Evolutionary conservation across 2,329 filamentous ascomycete species (phyloP).

Genomic region (Epicoccum nigrum): DNA sequence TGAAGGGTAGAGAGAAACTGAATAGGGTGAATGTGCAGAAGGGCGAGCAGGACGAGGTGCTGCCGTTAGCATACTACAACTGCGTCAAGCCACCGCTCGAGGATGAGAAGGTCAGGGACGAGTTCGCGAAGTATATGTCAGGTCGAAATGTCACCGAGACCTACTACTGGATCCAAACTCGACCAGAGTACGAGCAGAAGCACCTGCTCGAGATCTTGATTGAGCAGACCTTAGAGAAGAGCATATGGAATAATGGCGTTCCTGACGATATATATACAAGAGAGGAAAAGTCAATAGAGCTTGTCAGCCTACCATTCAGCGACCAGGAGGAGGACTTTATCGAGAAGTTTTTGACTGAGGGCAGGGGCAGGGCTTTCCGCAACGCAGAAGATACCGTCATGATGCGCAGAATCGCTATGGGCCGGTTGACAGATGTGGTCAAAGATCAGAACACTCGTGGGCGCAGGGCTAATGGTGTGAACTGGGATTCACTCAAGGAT

Average conservation of each 20-base stretch:
- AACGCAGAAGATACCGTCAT: slow-evolving; percentile 75
- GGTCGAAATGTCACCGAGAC: slow-evolving; percentile 72
- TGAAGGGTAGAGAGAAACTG: slow-evolving; percentile 51
- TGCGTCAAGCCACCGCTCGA: slow-evolving; percentile 75
- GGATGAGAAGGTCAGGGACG: slow-evolving; percentile 64
- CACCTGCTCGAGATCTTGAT: slow-evolving; percentile 72
- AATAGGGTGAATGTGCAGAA: slow-evolving; percentile 25
- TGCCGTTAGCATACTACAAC: slow-evolving; percentile 80
- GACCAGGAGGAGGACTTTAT: slow-evolving; percentile 76
- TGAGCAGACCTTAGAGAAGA: slow-evolving; percentile 36
- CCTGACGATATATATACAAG: slow-evolving; percentile 35
- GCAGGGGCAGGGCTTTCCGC: slow-evolving; percentile 68
- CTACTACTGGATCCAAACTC: slow-evolving; percentile 72
- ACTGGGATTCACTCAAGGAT: slow-evolving; percentile 56
- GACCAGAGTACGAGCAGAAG: slow-evolving; percentile 66
- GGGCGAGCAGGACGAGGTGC: slow-evolving; percentile 49
- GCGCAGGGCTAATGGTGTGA: slow-evolving; percentile 56
- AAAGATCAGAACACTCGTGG: slow-evolving; percentile 42
- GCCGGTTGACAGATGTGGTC: slow-evolving; percentile 59
- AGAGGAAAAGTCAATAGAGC: slow-evolving; percentile 67
- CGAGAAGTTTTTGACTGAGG: slow-evolving; percentile 68
- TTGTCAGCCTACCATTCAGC: slow-evolving; percentile 76
- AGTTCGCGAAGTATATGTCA: slow-evolving; percentile 73
- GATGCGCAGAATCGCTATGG: slow-evolving; percentile 73
- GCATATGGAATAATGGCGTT: slow-evolving; percentile 15